Evolutionary conservation across 805 yeast species (phyloP).

Genomic region (Priceomyces carsonii): DNA sequence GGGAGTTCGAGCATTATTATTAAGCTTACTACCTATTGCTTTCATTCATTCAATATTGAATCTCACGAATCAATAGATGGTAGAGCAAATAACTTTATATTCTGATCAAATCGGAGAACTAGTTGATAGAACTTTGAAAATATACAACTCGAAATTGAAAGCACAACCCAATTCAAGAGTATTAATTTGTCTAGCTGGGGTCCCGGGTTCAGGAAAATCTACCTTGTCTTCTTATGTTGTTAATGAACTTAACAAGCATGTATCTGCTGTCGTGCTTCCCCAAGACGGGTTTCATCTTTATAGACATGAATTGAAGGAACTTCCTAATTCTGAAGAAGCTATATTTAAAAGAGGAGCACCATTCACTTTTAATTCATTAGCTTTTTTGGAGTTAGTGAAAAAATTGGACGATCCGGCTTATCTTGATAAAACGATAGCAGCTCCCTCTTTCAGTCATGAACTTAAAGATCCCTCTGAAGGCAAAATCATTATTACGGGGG

Average conservation of each 20-base stretch:
- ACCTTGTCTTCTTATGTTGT: conserved; percentile 57
- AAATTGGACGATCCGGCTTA: conserved; percentile 14
- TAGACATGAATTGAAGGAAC: conserved; percentile 29
- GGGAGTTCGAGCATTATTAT: conserved; percentile 13
- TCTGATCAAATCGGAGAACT: conserved; percentile 9
- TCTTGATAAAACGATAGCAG: conserved; percentile 33
- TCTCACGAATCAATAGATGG: too few species aligned
- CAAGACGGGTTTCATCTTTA: conserved; percentile 44
- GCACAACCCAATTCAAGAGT: conserved; percentile 31
- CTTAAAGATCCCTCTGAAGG: conserved; percentile 68
- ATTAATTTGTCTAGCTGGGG: conserved; percentile 64
- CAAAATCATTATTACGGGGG: conserved; percentile 47
- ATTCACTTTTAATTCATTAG: conserved; percentile 70
- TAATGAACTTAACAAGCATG: conserved; percentile 13
- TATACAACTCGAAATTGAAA: conserved; percentile 6
- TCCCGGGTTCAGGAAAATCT: conserved; percentile 86
- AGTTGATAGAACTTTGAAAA: conserved; percentile 10
- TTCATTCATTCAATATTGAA: too few species aligned
- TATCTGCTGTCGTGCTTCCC: conserved; percentile 27
- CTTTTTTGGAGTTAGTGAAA: conserved; percentile 24
- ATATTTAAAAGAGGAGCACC: conserved; percentile 79
- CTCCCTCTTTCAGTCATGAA: conserved; percentile 78
- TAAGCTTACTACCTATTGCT: background rate
- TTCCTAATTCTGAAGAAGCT: conserved; percentile 60
- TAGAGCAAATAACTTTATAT: conserved; percentile 3